Base-by-base conservation (phyloP, 352 stramenopile species). In the Globisporangium barbulae region DNA sequence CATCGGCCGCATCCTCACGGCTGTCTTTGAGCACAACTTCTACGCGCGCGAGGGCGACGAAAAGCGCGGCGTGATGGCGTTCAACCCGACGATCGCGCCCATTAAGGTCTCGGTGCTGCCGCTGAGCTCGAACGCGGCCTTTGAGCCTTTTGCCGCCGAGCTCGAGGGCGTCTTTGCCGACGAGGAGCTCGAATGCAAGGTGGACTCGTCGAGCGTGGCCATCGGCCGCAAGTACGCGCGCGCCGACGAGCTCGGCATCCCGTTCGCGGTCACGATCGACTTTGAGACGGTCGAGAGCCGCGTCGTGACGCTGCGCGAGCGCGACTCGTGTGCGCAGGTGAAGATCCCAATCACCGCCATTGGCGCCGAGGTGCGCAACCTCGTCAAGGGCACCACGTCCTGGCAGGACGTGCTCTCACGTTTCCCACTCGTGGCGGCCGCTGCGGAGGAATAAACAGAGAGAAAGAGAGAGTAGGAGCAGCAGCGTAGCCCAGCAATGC, bases 21-120 rank as follows among this genome's bases (percentile, higher is more conserved):
- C 97, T 19, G 79, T 99, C 21, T 93, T 99, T 57, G 97, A 99
- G 78, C 97, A 99, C 87, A 98, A 93, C 59, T 99, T 99, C 71
- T 98, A 96, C 65, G 83, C 95, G 60, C 86, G 98, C 61, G 93
- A 98, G 66, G 89, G 83, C 53, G 97, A 99, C 68, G 97, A 99
- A 67, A 97, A 99, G 86, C 90, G 98, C 50, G 96, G 88, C 58
- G 93, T 99, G 55, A 99, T 99, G 94, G 85, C 81, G 67, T 99
- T 99, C 83, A 95, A 91, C 57, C 91, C 98, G 37, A 60, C 89
- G 49, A 98, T 99, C 52, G 97, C 98, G 44, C 97, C 98, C n/a
- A 97, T 99, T 71, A 99, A 99, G 85, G 97, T 97, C 74, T 95
- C 90, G 49, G 93, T 99, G 54, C 86, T 98, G 54, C 93, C 94